Base-by-base conservation (phyloP, 2,329 filamentous ascomycete genomes). In the Xylariaceae sp. region DNA sequence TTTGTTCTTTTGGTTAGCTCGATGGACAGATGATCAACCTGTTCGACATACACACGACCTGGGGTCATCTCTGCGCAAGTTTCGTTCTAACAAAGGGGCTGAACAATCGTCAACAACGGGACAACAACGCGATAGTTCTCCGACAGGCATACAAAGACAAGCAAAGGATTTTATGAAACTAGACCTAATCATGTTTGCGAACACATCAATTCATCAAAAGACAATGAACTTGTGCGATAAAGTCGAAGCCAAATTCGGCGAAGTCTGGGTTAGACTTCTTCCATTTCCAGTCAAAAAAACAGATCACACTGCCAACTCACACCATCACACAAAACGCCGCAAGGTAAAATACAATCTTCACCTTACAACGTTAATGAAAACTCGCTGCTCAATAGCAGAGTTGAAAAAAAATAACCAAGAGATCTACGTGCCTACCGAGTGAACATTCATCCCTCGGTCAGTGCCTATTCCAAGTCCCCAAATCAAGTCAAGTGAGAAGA, bases 161-260 rank as follows among this genome's bases (percentile, higher is more conserved):
- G 12, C 30, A 11, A n/a, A 11, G 4, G 32, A 35, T 40, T 26
- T 39, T 11, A 30, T 26, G 7, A n/a, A 12, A 40, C 8, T 30
- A n/a, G 19, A 48, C 7, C 46, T 27, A 19, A 30, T 42, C 30
- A 34, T 39, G 37, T 9, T 37, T 27, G 19, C 4, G 11, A n/a
- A 12, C 27, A 37, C 6, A 12, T 40, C 30, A 19, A 4, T 32
- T 9, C n/a, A 11, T 29, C 26, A 46, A 19, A 19, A 31, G 9
- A 51, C 50, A 45, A 51, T 37, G 39, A 29, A 39, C 27, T 37
- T 47, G 6, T 11, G 12, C 3, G 26, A 53, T 53, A 42, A 51
- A 52, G n/a, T 41, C 37, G 4, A 32, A 30, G n/a, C 40, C 6
- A 39, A 19, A 42, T 3, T 50, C 19, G 19, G 19, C 19, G 19